Evolutionary conservation across 2,329 filamentous ascomycete genomes (phyloP).

Genomic region (Alternaria triticina): DNA sequence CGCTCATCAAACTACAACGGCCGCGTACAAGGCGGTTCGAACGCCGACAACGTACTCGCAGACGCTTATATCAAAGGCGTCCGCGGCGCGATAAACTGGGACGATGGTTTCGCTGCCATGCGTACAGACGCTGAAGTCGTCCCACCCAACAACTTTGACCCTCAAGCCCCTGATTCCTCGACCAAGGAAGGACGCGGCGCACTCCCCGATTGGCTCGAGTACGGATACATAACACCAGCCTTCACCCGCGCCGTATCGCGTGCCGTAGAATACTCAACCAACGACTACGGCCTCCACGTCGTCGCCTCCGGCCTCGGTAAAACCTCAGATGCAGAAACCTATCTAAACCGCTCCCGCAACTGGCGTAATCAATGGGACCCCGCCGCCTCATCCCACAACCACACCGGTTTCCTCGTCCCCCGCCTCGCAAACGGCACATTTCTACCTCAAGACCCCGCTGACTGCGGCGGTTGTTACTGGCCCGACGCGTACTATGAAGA

Average conservation of each 20-base stretch:
- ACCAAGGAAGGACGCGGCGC: slow-evolving; percentile 73
- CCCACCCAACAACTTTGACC: slow-evolving; percentile 65
- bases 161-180: slow-evolving; percentile 62
- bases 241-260: slow-evolving; percentile 68
- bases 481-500: slow-evolving; percentile 66
- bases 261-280: slow-evolving; percentile 71
- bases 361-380: slow-evolving; percentile 77
- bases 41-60: slow-evolving; percentile 74
- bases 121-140: slow-evolving; percentile 69
- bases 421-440: slow-evolving; percentile 59
- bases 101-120: slow-evolving; percentile 60
- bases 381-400: slow-evolving; percentile 62
- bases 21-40: slow-evolving; percentile 71
- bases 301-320: slow-evolving; percentile 66
- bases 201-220: slow-evolving; percentile 69
- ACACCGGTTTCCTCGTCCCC: slow-evolving; percentile 71
- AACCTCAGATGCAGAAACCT: slow-evolving; percentile 60
- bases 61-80: slow-evolving; percentile 76
- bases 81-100: slow-evolving; percentile 68
- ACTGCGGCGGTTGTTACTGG: slow-evolving; percentile 72
- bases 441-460: slow-evolving; percentile 56
- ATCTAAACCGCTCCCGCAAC: slow-evolving; percentile 68
- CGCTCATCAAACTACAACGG: slow-evolving; percentile 74
- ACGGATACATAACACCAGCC: slow-evolving; percentile 69
- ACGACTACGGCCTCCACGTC: slow-evolving; percentile 72